Conservation (phyloP, 768 basidiomycete genomes). For the Candolleomyces eurysporus region DNA sequence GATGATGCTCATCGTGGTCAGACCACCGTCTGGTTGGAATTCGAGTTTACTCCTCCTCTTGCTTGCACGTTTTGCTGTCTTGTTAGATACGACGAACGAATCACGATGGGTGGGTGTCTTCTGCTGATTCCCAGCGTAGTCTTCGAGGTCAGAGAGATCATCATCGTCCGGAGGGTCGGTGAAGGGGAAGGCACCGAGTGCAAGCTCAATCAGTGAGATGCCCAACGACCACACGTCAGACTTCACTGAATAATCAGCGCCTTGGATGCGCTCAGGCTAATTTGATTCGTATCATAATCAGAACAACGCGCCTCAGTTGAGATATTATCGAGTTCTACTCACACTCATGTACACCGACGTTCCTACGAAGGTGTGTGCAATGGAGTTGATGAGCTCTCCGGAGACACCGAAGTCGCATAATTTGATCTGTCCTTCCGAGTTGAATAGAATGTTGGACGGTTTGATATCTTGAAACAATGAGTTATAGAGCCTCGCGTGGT, state of each 20-base stretch:
- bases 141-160: conserved; percentile 71
- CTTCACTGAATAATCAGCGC: conserved; percentile 91
- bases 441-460: conserved; percentile 95
- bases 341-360: conserved; percentile 99
- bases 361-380: conserved; percentile 98
- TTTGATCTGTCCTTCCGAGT: conserved; percentile 94
- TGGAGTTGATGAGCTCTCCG: conserved; percentile 97
- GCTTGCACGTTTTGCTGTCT: conserved; percentile 48
- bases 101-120: conserved; percentile 32
- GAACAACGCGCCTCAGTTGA: background rate
- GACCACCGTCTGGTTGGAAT: conserved; percentile 87
- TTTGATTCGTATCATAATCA: background rate
- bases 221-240: conserved; percentile 99
- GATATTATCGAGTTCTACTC: conserved; percentile 26
- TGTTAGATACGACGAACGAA: conserved; percentile 33
- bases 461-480: conserved; percentile 76
- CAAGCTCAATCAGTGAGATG: conserved; percentile 94
- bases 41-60: conserved; percentile 78
- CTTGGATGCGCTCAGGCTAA: conserved; percentile 98
- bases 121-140: conserved; percentile 12
- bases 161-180: conserved; percentile 61
- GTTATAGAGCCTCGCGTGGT: background rate
- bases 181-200: conserved; percentile 97
- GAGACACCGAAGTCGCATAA: conserved; percentile 99
- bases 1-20: conserved; percentile 96